Conservation (phyloP, 1,284 basidiomycete species). For the Ceratobasidium sp. region DNA sequence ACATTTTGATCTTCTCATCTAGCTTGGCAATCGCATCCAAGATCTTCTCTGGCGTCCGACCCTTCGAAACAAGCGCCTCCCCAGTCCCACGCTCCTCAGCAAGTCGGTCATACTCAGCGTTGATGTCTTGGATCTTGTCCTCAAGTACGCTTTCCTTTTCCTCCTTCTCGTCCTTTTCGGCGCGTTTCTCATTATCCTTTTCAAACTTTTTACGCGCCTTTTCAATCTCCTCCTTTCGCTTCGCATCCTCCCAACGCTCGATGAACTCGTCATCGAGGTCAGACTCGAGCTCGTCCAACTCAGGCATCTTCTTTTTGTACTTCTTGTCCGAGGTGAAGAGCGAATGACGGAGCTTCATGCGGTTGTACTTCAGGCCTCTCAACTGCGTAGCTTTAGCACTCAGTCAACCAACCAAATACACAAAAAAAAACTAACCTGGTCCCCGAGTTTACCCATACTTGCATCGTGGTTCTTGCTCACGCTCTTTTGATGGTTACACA, state of each 20-base stretch:
- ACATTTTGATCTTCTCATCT: slow-evolving; percentile 82
- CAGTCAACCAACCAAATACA: neutral
- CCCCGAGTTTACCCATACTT: slow-evolving; percentile 90
- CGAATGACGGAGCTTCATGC: slow-evolving; percentile 88
- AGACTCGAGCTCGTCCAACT: slow-evolving; percentile 83
- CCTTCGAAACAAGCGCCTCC: slow-evolving; percentile 46
- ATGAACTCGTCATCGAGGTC: slow-evolving; percentile 95
- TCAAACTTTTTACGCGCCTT: slow-evolving; percentile 88
- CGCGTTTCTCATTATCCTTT: slow-evolving; percentile 76
- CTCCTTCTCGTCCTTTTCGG: slow-evolving; percentile 75
- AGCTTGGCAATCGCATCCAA: slow-evolving; percentile 74
- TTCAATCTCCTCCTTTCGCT: slow-evolving; percentile 85
- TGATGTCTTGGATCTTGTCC: slow-evolving; percentile 73
- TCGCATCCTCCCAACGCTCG: slow-evolving; percentile 79
- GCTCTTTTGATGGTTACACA: slow-evolving; percentile 97
- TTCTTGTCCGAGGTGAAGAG: slow-evolving; percentile 80
- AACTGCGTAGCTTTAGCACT: slow-evolving; percentile 51
- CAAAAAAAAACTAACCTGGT: slow-evolving; percentile 70
- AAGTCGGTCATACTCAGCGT: slow-evolving; percentile 80
- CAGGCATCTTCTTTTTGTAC: slow-evolving; percentile 81
- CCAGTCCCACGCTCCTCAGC: slow-evolving; percentile 84
- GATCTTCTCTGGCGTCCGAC: slow-evolving; percentile 50
- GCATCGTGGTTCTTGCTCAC: slow-evolving; percentile 91
- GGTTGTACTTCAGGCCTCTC: slow-evolving; percentile 87
- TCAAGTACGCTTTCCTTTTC: slow-evolving; percentile 71